Evolutionary conservation across 352 stramenopile genomes (phyloP), one percentile per base, ranked within the genome.

Genomic region (Nothophytophthora sp.): DNA sequence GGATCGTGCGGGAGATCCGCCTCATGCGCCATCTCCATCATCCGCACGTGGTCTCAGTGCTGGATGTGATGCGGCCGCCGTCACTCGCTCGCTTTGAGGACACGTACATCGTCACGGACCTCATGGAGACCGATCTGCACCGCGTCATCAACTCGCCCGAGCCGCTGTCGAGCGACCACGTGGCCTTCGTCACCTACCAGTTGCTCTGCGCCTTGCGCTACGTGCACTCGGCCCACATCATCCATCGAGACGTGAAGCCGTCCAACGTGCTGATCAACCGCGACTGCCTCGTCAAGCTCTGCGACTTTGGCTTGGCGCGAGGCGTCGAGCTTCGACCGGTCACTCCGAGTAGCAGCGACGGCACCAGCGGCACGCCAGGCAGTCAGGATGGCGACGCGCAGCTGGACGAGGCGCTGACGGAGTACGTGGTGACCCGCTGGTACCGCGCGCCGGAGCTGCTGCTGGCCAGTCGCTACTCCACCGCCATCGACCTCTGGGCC

Each of bases 211-310:
- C 68, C 10, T 56, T 96, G 19, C 71, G 75, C 19, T 95, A 92
- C 66, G 88, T 95, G 36, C 86, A 96, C 67, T 91, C 80, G n/a
- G 82, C 81, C n/a, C 62, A 87, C 36, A 83, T 96, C 50, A 69
- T 95, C 40, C 86, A 95, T 33, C 78, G 84, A 6, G 96, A 99
- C 63, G 90, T 99, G 20, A 99, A 99, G 61, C 96, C 96, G 41
- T 97, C 94, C 15, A 99, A 99, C 69, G 67, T 99, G 32, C 76
- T 99, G 9, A 96, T 99, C 60, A 97, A 97, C 63, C 80, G 81
- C 20, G 86, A 96, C 53, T 96, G 88, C 39, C 56, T 92, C 3
- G 73, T 97, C 11, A 96, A 96, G 60, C 67, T 97, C 29, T 97
- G 88, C 54, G 88, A 97, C 68, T 96, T 97, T 67, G 88, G 88